These are phyloP conservation scores for Cocos nucifera DNA, from an alignment of 176 grass and related monocot genomes.

Conservation along the genomic window DNA sequence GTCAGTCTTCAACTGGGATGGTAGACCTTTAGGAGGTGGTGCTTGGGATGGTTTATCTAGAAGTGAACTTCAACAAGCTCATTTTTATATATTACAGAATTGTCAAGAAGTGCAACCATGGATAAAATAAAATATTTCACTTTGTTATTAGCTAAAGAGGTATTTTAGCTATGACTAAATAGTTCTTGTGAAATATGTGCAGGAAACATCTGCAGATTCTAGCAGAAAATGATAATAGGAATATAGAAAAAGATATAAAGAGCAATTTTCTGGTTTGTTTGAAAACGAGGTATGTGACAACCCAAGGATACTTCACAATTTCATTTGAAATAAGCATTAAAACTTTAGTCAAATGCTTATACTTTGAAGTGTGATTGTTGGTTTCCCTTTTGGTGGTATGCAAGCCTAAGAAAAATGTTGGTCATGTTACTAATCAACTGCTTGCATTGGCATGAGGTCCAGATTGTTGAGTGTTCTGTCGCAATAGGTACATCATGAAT, in stretches of 20 bases:
- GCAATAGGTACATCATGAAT: not conserved
- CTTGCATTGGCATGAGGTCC: not conserved
- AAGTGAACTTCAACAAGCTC: not conserved
- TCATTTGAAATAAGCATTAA: no score
- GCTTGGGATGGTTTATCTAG: not conserved
- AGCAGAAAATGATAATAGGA: no score
- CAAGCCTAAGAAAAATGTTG: not conserved
- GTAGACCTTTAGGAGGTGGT: not conserved
- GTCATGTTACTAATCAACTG: not conserved
- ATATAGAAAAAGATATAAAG: no score
- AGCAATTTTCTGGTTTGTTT: no score
- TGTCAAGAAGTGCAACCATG: not conserved
- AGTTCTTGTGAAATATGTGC: not conserved
- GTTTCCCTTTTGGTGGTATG: not conserved
- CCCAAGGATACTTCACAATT: no score
- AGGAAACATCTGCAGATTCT: no score
- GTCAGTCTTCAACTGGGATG: not conserved
- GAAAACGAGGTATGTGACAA: no score
- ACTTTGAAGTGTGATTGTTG: not conserved
- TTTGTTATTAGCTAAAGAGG: not conserved
- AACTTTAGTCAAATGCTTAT: no score
- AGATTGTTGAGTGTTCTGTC: not conserved
- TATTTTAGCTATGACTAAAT: not conserved
- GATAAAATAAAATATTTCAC: not conserved
- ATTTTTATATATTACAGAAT: not conserved